Conservation (phyloP, 768 basidiomycete species). For the Leucogyrophana mollusca region DNA sequence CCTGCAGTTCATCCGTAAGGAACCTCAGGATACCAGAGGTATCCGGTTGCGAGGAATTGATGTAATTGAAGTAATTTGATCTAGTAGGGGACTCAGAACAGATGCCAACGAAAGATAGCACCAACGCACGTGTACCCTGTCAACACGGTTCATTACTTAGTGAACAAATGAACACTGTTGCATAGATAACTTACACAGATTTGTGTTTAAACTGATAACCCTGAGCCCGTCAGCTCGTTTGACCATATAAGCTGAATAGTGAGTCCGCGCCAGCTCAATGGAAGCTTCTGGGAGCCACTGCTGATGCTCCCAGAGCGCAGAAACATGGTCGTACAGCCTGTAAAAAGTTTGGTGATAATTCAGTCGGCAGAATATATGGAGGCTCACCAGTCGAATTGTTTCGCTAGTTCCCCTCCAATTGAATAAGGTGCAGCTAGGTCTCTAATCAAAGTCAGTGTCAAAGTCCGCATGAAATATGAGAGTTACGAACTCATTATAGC, state of each 20-base stretch:
- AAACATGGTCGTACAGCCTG: constrained; percentile 79
- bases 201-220: constrained; percentile 74
- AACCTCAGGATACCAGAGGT: constrained; percentile 75
- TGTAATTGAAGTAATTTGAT: constrained; percentile 74
- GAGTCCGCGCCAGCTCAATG: constrained; percentile 55
- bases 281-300: constrained; percentile 63
- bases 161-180: background rate
- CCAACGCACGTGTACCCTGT: constrained; percentile 31
- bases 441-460: constrained; percentile 11
- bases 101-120: constrained; percentile 3
- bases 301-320: constrained; percentile 68
- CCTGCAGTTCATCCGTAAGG: constrained; percentile 75
- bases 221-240: constrained; percentile 63
- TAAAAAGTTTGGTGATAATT: background rate
- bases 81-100: constrained; percentile 27
- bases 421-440: constrained; percentile 61
- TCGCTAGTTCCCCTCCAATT: constrained; percentile 50
- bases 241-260: constrained; percentile 76
- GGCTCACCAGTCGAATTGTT: constrained; percentile 67
- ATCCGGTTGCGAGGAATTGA: constrained; percentile 70
- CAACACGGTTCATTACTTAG: background rate
- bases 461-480: background rate
- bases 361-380: background rate
- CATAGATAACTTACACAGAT: constrained; percentile 54
- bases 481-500: constrained; percentile 54